These are phyloP conservation scores for Lipomyces orientalis DNA, from an alignment of 805 yeast species.

Conservation along the genomic window DNA sequence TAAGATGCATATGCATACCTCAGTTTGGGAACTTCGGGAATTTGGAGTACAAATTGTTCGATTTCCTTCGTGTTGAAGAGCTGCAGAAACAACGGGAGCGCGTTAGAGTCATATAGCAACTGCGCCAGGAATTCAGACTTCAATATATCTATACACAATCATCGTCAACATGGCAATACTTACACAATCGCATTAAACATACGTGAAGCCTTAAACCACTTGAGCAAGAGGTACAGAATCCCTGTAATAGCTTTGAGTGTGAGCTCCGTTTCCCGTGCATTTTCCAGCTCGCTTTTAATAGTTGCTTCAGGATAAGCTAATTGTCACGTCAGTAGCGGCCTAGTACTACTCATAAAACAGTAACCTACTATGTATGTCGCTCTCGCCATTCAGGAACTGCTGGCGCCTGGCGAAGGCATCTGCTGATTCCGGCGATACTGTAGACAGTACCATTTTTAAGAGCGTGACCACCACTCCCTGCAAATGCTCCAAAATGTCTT, in stretches of 20 bases:
- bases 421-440: slow-evolving; percentile 43
- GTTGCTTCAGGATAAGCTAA: neutral
- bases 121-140: slow-evolving; percentile 78
- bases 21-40: slow-evolving; percentile 38
- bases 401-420: slow-evolving; percentile 10
- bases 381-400: slow-evolving; percentile 13
- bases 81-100: slow-evolving; percentile 31
- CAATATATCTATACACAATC: slow-evolving; percentile 53
- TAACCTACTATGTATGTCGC: neutral
- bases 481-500: slow-evolving; percentile 57
- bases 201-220: slow-evolving; percentile 79
- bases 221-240: slow-evolving; percentile 58
- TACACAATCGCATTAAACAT: slow-evolving; percentile 2
- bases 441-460: slow-evolving; percentile 65
- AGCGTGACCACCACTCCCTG: slow-evolving; percentile 69
- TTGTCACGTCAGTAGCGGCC: neutral
- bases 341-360: neutral
- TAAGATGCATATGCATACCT: neutral
- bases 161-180: slow-evolving; percentile 1
- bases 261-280: slow-evolving; percentile 61
- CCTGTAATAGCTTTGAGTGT: slow-evolving; percentile 64
- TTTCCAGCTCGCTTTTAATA: slow-evolving; percentile 28
- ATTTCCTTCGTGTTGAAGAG: slow-evolving; percentile 32
- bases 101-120: slow-evolving; percentile 68
- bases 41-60: slow-evolving; percentile 27